Base-by-base conservation (phyloP, 148 eudicot genomes). In the Cornus suecica region DNA sequence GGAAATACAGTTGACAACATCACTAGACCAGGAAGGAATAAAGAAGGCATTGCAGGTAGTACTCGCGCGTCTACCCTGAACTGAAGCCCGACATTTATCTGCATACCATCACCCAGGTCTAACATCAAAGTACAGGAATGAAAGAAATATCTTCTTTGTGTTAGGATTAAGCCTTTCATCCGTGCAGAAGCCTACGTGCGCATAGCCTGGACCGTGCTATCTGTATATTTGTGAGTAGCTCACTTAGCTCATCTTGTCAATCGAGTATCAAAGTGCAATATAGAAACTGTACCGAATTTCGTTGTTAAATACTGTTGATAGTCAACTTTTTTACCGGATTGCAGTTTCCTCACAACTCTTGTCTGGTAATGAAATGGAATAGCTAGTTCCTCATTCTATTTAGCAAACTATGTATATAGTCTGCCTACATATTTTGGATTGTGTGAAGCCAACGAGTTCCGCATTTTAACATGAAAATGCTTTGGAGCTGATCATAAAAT, bases 11-110 rank as follows among this genome's bases (percentile, higher is more conserved):
- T 73, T 95, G 79, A 86, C 87, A 37, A 92, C 99, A 24, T 73
- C 87, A 56, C 99, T 95, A 66, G 90, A 91, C 81, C 99, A 91
- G 80, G 97, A 92, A 65, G 99, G 99, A 56, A 90, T 95, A 27
- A 95, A 95, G 77, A 86, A 78, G 79, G 97, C 99, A 23, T 75
- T 92, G 75, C 97, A 91, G 78, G 85, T 85, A 18, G 97, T 85
- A 20, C 84, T 95, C 26, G 99, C 91, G 67, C 97, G 99, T 29
- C 84, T 95, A 27, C 97, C 97, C 11, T 94, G 83, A 91, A 48
- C 67, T 68, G 9, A 42, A 42, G 22, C 63, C 63, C 27, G 10
- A 65, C 15, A 25, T 42, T 27, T 51, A 22, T 24, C 65, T 37
- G 23, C 22, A 69, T 1, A 25, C 32, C n/a, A 68, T 66, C 28